Evolutionary conservation across 2,329 filamentous ascomycete species (phyloP).

Genomic region (Ceratocystis cacaofunesta): DNA sequence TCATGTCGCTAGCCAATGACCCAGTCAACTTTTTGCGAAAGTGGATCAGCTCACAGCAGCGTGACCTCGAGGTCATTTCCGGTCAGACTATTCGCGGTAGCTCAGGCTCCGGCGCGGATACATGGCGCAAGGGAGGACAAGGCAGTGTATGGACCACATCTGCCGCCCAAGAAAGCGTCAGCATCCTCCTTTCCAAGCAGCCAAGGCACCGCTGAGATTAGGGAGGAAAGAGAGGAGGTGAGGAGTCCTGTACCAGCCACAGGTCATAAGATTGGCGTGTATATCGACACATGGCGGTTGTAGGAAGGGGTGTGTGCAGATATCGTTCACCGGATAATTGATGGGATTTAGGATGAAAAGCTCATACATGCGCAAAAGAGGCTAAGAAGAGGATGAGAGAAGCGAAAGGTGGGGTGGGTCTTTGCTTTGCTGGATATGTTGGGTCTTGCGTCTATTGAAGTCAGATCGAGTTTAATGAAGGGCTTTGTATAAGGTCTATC

Average conservation of each 20-base stretch:
- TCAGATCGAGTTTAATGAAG: no score
- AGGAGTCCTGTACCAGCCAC: not conserved
- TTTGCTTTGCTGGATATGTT: not conserved
- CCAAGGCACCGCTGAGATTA: conserved; percentile 20
- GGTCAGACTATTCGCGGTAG: conserved; percentile 60
- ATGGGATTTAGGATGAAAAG: not conserved
- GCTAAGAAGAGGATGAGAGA: not conserved
- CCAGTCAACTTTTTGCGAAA: conserved; percentile 70
- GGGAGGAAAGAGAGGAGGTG: not conserved
- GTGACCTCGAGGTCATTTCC: conserved; percentile 75
- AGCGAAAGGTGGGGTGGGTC: not conserved
- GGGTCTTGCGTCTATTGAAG: not conserved
- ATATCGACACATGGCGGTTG: no score
- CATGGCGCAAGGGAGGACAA: conserved; percentile 50
- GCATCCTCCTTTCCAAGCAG: conserved; percentile 42
- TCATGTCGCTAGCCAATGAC: conserved; percentile 61
- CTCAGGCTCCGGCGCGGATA: conserved; percentile 31
- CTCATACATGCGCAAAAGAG: not conserved
- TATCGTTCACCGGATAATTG: not conserved
- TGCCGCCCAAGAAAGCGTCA: conserved; percentile 48
- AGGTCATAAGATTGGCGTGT: no score
- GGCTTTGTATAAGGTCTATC: no score
- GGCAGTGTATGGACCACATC: conserved; percentile 42
- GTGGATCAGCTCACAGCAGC: conserved; percentile 83
- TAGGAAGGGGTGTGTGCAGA: no score